phyloP scores from a whole-genome alignment of 2,329 filamentous ascomycete genomes.

The Sporothrix protearum region DNA sequence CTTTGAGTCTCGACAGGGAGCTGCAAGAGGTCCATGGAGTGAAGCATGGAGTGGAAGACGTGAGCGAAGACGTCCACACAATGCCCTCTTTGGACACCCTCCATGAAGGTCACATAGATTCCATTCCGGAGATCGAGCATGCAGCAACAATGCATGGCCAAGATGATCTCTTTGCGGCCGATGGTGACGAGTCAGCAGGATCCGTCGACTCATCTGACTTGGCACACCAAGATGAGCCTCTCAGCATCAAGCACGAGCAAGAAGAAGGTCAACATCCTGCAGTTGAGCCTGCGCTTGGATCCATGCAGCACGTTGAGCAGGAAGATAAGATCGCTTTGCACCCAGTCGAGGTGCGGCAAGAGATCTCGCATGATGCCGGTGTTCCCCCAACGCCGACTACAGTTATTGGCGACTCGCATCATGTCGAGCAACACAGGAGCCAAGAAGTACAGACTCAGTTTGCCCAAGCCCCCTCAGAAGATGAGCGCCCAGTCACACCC shows the following conservation, averaged over 20 bases:
- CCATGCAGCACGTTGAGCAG: not conserved
- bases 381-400: slow-evolving; percentile 21
- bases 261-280: not conserved
- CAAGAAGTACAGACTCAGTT: not conserved
- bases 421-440: not conserved
- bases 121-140: slow-evolving; percentile 29
- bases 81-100: not conserved
- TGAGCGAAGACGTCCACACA: not conserved
- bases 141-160: slow-evolving; percentile 37
- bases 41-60: slow-evolving; percentile 17
- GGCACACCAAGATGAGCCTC: not conserved
- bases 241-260: not conserved
- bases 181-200: slow-evolving; percentile 19
- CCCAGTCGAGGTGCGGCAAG: not conserved
- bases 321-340: not conserved
- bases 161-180: slow-evolving; percentile 36
- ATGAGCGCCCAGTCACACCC: not conserved
- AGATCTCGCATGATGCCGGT: not conserved
- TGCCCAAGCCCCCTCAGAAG: not conserved
- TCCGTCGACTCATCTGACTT: not conserved
- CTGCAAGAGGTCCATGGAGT: slow-evolving; percentile 10
- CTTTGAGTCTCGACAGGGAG: not conserved
- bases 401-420: not conserved
- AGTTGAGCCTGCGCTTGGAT: not conserved
- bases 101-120: not conserved